Evolutionary conservation across 164 flowering plant genomes (phyloP).

Genomic region (Stephania yunnanensis): DNA sequence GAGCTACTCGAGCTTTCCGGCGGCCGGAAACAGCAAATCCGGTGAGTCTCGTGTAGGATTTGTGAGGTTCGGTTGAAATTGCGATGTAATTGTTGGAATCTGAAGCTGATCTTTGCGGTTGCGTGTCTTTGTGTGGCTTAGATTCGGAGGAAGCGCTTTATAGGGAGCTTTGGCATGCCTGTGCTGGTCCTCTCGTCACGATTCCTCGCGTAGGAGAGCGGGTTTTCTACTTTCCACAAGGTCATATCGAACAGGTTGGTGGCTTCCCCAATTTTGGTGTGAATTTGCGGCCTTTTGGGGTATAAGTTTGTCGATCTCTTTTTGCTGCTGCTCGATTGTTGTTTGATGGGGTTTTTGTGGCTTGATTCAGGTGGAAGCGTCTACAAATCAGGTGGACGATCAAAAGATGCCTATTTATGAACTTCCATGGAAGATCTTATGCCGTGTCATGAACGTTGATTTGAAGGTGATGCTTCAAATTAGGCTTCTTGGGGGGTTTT

Average conservation of each 20-base stretch:
- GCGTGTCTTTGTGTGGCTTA: not conserved
- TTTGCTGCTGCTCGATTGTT: conserved; percentile 4
- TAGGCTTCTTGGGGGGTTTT: not conserved
- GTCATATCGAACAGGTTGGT: conserved; percentile 80
- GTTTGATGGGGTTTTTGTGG: not conserved
- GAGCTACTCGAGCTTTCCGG: conserved; percentile 15
- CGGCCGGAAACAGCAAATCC: conserved; percentile 18
- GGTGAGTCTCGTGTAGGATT: not conserved
- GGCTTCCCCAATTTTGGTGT: not conserved
- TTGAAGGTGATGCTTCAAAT: conserved; percentile 44
- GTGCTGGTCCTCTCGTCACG: conserved; percentile 46
- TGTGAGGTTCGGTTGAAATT: not conserved
- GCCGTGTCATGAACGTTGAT: conserved; percentile 66
- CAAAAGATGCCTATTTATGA: conserved; percentile 71
- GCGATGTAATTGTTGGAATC: not conserved
- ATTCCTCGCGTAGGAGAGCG: conserved; percentile 62
- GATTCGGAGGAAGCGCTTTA: conserved; percentile 17
- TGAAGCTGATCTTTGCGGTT: not conserved
- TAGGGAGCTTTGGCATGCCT: conserved; percentile 23
- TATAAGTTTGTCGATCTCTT: not conserved
- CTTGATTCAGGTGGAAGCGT: conserved; percentile 70
- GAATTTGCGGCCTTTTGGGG: not conserved
- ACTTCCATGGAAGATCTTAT: conserved; percentile 71
- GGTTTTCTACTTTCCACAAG: conserved; percentile 88
- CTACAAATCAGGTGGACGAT: conserved; percentile 72